Conservation (phyloP, 106 monocot genomes). For the Platanthera zijinensis region DNA sequence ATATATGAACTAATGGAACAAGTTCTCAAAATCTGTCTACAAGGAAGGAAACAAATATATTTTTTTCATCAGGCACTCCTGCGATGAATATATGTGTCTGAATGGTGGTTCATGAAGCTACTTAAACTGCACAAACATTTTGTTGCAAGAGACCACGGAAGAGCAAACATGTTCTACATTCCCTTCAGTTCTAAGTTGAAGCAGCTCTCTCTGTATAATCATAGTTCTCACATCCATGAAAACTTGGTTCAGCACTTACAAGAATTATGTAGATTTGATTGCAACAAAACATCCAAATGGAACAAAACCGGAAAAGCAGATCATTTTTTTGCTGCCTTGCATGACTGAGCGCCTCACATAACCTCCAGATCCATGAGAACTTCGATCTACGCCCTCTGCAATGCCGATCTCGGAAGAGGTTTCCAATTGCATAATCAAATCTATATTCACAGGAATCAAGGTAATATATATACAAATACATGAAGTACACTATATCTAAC, state of each 20-base stretch:
- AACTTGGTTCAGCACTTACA: conserved; percentile 25
- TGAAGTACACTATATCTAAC: too few species aligned
- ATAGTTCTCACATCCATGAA: conserved; percentile 26
- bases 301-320: conserved; percentile 50
- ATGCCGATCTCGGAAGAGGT: too few species aligned
- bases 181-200: conserved; percentile 48
- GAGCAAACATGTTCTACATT: conserved; percentile 59
- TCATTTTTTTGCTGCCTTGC: conserved; percentile 59
- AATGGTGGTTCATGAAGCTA: conserved; percentile 73
- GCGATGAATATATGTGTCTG: conserved; percentile 61
- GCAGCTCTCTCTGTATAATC: conserved; percentile 30
- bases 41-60: conserved; percentile 46
- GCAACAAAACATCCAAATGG: conserved; percentile 54
- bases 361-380: too few species aligned
- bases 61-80: conserved; percentile 42
- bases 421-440: not conserved
- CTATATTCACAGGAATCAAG: too few species aligned
- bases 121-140: conserved; percentile 36
- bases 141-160: conserved; percentile 29
- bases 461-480: too few species aligned
- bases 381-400: too few species aligned
- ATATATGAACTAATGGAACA: conserved; percentile 62
- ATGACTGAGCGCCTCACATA: conserved; percentile 34
- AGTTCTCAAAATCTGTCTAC: conserved; percentile 54
- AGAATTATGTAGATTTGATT: conserved; percentile 32